Base-by-base conservation (phyloP, 352 stramenopile species). In the Phytopythium boreale region DNA sequence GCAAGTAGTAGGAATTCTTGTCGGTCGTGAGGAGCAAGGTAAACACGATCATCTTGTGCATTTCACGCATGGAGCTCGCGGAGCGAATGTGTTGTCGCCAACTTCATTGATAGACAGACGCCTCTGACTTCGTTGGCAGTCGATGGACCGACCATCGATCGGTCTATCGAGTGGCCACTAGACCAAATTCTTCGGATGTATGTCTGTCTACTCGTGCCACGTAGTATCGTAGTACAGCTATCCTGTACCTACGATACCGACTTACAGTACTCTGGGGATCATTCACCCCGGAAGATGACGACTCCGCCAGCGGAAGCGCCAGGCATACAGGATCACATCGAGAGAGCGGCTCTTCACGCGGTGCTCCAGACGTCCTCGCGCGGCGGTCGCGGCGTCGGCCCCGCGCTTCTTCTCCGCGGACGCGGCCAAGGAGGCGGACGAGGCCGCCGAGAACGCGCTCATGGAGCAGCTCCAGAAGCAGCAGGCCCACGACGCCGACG, bases 321-420 rank as follows among this genome's bases (percentile, higher is more conserved):
- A n/a, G n/a, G n/a, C n/a, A n/a, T n/a, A n/a, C n/a, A n/a, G n/a
- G n/a, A n/a, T n/a, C n/a, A n/a, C n/a, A n/a, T n/a, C n/a, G n/a
- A n/a, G n/a, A n/a, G n/a, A n/a, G n/a, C n/a, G 89, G 68, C 81
- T 76, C 47, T 88, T 64, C 29, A 72, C 70, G 22, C 49, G 49
- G 27, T 88, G 71, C 46, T 76, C 64, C 46, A 83, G 56, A 31
- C 62, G 67, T 34, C 75, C 89, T 82, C 62, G 69, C 66, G 47
- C 57, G 68, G 29, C 49, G 8, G 58, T 51, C 20, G 39, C 56
- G 20, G 61, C 56, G 36, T 26, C 36, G 27, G 63, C 59, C 46
- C 55, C 53, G 51, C 69, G 69, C 37, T 59, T 59, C 20, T 59
- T 59, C 52, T 59, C 49, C 2, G 26, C 31, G 31, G 52, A 59